Evolutionary conservation across 345 rosid species (phyloP).

Genomic region (Physaria fendleri): DNA sequence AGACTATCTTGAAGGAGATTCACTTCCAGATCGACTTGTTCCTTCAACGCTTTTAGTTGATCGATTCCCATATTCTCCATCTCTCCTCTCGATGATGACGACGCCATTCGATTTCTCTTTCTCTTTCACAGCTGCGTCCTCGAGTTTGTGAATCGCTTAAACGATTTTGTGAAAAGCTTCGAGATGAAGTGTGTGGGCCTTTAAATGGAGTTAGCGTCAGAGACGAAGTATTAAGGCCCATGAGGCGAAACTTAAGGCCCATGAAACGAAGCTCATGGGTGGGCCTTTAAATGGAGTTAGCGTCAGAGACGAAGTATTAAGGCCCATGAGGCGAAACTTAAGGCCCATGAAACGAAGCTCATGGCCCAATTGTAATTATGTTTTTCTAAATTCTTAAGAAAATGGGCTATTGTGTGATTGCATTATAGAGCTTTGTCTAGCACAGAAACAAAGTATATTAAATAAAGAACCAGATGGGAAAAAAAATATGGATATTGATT

Average conservation of each 20-base stretch:
- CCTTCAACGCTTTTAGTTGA: constrained; percentile 79
- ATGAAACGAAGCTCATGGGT: not conserved
- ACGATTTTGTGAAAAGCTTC: not conserved
- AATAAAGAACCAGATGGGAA: no score
- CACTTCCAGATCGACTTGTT: constrained; percentile 85
- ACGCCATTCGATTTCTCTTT: constrained; percentile 34
- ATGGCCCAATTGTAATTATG: no score
- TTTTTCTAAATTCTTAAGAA: no score
- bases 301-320: not conserved
- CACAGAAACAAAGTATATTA: no score
- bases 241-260: no score
- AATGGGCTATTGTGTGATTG: no score
- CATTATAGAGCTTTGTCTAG: no score
- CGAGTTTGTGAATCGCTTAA: not conserved
- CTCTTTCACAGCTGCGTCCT: constrained; percentile 3
- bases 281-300: not conserved
- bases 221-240: not conserved
- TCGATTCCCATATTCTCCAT: constrained; percentile 86
- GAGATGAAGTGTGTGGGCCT: constrained; percentile 1
- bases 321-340: no score
- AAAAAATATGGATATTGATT: no score
- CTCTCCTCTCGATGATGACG: constrained; percentile 36
- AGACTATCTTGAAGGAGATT: constrained; percentile 92
- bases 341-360: no score
- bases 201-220: not conserved